Evolutionary conservation across 2,329 filamentous ascomycete genomes (phyloP), one percentile per base, ranked within the genome.

Genomic region (Massarina eburnea): DNA sequence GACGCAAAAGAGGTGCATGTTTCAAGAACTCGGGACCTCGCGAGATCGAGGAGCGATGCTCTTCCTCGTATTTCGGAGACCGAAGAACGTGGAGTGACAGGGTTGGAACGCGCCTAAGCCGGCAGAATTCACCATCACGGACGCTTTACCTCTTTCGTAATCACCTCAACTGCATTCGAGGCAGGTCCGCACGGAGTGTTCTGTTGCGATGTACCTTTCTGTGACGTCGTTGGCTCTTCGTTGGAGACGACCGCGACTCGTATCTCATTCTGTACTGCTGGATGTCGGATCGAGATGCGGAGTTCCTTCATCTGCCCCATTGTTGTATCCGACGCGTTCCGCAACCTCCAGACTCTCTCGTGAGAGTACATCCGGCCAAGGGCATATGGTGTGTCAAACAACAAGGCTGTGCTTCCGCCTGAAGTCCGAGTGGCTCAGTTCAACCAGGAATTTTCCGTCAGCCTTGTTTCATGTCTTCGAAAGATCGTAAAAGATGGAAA

Each of bases 21-120:
- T 27, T 39, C 40, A 22, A 39, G 18, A 18, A 15, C 21, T 44
- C 35, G 18, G 35, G 18, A 17, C 20, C 32, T 27, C 12, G 14
- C 27, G 26, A 44, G 14, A 39, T 27, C 15, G n/a, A 33, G 19
- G 21, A 37, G 45, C 45, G 34, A 34, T 26, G 17, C 29, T 51
- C 19, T 29, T 19, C 35, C n/a, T 38, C n/a, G 35, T 38, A 20
- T 43, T 49, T 58, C 55, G 55, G 55, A 33, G 34, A 48, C 55
- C 55, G 55, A 58, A 46, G 36, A 38, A 29, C 39, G 43, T 43
- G 41, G 37, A 43, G 39, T 33, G 21, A 35, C 39, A 22, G 35
- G 36, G 30, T 29, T 26, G 26, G 39, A 34, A 43, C 24, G 43
- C 43, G 48, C 45, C 42, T 54, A 48, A 48, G 36, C 45, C 41